A percentile compares a stretch with the other conserved stretches of the same genome.
Evolutionary conservation across 768 basidiomycete genomes (phyloP).

Genomic region (Rhodocollybia butyracea): DNA sequence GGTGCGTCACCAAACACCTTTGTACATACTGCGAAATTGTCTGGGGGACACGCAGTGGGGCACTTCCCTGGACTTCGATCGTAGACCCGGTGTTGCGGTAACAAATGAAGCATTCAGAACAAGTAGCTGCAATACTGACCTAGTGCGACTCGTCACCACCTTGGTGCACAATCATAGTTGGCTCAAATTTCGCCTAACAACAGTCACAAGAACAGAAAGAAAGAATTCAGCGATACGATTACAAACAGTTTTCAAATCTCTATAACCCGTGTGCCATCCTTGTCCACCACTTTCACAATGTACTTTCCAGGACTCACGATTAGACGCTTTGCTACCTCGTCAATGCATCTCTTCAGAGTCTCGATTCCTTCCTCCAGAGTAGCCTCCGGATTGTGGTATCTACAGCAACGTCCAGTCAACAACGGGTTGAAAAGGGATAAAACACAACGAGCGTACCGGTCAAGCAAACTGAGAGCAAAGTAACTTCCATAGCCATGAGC

Average conservation of each 20-base stretch:
- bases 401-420: slow-evolving; percentile 20
- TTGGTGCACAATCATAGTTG: no score
- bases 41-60: no score
- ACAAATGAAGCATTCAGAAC: no score
- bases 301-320: slow-evolving; percentile 79
- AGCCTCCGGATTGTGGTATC: slow-evolving; percentile 90
- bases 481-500: slow-evolving; percentile 96
- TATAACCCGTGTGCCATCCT: slow-evolving; percentile 81
- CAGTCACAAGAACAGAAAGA: neutral
- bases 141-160: no score
- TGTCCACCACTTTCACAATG: slow-evolving; percentile 90
- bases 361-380: slow-evolving; percentile 82
- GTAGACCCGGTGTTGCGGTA: slow-evolving; percentile 51
- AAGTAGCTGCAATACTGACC: no score
- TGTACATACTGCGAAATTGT: no score
- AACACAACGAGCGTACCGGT: slow-evolving; percentile 57
- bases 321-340: slow-evolving; percentile 82
- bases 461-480: slow-evolving; percentile 88
- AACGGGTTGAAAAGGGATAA: neutral
- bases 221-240: neutral
- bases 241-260: slow-evolving; percentile 45
- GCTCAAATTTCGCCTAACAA: neutral
- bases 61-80: slow-evolving; percentile 49
- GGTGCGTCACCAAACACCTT: no score
- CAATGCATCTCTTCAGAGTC: slow-evolving; percentile 80